Conservation (phyloP, 106 monocot species). For the Allium sativum region DNA sequence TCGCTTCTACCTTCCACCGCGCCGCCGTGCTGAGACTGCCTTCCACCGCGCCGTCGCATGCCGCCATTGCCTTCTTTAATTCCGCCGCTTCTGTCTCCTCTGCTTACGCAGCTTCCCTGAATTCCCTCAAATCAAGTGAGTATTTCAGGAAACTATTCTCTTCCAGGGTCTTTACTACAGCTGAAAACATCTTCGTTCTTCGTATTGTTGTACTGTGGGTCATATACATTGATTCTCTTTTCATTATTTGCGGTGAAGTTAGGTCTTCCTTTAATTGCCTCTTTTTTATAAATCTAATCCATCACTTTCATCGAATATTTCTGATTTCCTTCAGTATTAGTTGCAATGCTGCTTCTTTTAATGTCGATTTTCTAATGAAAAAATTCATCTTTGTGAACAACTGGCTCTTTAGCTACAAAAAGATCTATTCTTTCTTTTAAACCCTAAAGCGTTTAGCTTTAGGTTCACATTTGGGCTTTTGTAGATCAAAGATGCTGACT, state of each 20-base stretch:
- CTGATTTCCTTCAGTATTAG: background rate
- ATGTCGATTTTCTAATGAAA: background rate
- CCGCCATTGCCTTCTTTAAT: no score
- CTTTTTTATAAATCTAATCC: slow-evolving; percentile 1
- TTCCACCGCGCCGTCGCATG: no score
- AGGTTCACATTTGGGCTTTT: background rate
- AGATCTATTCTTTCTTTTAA: slow-evolving; percentile 1
- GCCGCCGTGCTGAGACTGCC: no score
- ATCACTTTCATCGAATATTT: slow-evolving; percentile 3
- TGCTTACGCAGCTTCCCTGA: no score
- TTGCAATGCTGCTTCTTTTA: background rate
- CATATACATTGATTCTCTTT: slow-evolving; percentile 15
- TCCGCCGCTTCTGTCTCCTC: no score
- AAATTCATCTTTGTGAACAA: slow-evolving; percentile 2
- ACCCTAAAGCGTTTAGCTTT: background rate
- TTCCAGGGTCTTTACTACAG: background rate
- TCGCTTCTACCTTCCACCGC: no score
- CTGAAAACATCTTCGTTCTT: background rate
- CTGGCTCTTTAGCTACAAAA: background rate
- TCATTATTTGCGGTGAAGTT: slow-evolving; percentile 29
- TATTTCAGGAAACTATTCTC: background rate
- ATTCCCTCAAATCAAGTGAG: no score
- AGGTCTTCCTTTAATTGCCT: slow-evolving; percentile 22
- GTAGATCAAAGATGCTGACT: background rate
- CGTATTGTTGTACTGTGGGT: slow-evolving; percentile 3